Evolutionary conservation across 1,139 yeast species (phyloP).

Genomic region (Geotrichum reessii): DNA sequence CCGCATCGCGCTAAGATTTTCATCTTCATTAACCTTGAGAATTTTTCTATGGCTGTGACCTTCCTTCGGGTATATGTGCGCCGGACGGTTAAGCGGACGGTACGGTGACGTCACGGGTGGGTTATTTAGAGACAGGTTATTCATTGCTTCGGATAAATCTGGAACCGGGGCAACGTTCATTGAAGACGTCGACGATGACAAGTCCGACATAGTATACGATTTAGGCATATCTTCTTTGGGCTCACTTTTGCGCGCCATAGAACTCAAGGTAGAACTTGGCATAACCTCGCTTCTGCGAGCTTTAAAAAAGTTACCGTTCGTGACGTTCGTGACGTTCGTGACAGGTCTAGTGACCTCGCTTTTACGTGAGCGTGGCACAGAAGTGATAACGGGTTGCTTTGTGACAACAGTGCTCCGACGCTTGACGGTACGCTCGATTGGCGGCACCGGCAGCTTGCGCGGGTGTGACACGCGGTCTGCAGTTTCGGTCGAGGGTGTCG

Average conservation of each 20-base stretch:
- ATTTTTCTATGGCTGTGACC: conserved; percentile 7
- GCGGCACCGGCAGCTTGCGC: not conserved
- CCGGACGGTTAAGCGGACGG: conserved; percentile 7
- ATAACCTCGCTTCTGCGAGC: not conserved
- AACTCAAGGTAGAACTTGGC: not conserved
- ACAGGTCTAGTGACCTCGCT: not conserved
- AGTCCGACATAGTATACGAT: conserved; percentile 8
- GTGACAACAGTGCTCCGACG: conserved; percentile 1
- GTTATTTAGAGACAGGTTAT: not conserved
- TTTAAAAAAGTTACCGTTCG: not conserved
- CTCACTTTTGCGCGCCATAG: not conserved
- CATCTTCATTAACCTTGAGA: not conserved
- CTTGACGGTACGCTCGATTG: not conserved
- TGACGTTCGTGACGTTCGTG: too few relatives aligned
- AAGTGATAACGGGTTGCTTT: not conserved
- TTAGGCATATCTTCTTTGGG: not conserved
- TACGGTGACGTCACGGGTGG: not conserved
- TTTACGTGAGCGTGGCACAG: not conserved
- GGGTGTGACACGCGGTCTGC: not conserved
- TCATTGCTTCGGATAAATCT: not conserved
- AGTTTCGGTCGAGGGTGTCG: not conserved
- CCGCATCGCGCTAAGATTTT: not conserved
- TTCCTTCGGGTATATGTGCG: conserved; percentile 5
- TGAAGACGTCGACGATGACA: not conserved
- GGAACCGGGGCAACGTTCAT: not conserved